Evolutionary conservation across 345 rosid species (phyloP).

Genomic region (Angophora floribunda): DNA sequence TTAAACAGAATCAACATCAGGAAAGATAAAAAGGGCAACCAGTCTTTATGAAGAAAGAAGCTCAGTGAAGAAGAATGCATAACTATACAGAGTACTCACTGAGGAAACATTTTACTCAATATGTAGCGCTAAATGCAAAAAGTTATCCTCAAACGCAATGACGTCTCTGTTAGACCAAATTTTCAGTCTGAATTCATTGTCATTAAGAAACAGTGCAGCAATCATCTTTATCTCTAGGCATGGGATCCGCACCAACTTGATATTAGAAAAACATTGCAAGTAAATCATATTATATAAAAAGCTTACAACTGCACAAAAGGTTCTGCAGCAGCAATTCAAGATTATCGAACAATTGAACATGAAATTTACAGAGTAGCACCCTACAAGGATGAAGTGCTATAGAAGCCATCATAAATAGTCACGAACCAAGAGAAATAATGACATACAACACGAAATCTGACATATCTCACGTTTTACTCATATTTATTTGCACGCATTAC

Average conservation of each 20-base stretch:
- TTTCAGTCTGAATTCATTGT: background rate
- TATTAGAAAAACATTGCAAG: background rate
- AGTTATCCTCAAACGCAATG: background rate
- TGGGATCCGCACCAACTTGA: background rate
- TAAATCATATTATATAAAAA: background rate
- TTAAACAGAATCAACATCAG: slow-evolving; percentile 12
- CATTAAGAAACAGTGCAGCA: background rate
- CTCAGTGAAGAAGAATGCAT: background rate
- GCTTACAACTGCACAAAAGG: background rate
- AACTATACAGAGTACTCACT: background rate
- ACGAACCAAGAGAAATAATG: background rate
- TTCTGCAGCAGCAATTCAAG: background rate
- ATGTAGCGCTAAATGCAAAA: background rate
- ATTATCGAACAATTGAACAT: background rate
- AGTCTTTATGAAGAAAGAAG: background rate
- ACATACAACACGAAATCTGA: background rate
- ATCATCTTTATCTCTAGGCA: background rate
- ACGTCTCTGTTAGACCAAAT: background rate
- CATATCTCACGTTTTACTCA: background rate
- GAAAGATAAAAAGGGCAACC: background rate
- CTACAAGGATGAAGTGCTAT: background rate
- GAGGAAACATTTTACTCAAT: background rate
- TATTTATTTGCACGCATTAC: background rate
- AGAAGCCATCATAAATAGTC: background rate
- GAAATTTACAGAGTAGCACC: background rate